Base-by-base conservation (phyloP, 2,329 filamentous ascomycete genomes). In the Fusarium guadeloupense region DNA sequence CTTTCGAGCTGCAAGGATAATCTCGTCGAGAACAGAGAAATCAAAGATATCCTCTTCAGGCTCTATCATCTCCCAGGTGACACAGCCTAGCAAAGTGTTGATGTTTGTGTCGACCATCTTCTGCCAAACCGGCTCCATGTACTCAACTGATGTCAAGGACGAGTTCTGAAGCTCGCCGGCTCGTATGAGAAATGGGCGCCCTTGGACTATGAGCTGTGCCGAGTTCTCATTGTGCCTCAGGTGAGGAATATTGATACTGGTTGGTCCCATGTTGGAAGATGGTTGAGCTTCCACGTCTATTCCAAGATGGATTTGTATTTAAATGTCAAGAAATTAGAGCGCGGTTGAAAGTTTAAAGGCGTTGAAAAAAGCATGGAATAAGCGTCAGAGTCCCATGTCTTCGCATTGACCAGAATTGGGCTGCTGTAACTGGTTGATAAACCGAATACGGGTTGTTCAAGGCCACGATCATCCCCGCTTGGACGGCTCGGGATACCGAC, bases 51-150 rank as follows among this genome's bases (percentile, higher is more conserved):
- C 73, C 49, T 76, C 74, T 4, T 52, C 53, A 1, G 71, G 72
- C 53, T 76, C 74, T 33, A 75, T 72, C 59, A 68, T 69, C 47
- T 76, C 74, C 74, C 74, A 76, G 2, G 72, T 67, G 3, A 76
- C 68, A 37, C 61, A 67, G 2, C 74, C 74, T 9, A 75, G 69
- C 10, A 76, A 54, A 3, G 74, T 76, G 60, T 76, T 76, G 59
- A 75, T 66, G 49, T 69, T 68, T 35, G 63, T 55, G 6, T 65
- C 64, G 16, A 63, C 67, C 68, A 76, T 68, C 34, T 65, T 65
- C 5, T 64, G 64, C 67, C 67, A 72, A 4, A 67, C 64, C 5
- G 59, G 45, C 9, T 48, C 50, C 73, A 75, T 75, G 54, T 67
- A 75, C 38, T 66, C 60, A 10, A 70, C 64, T 2, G 59, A 67